Evolutionary conservation across 805 yeast species (phyloP).

Genomic region (Wickerhamiella australiensis): DNA sequence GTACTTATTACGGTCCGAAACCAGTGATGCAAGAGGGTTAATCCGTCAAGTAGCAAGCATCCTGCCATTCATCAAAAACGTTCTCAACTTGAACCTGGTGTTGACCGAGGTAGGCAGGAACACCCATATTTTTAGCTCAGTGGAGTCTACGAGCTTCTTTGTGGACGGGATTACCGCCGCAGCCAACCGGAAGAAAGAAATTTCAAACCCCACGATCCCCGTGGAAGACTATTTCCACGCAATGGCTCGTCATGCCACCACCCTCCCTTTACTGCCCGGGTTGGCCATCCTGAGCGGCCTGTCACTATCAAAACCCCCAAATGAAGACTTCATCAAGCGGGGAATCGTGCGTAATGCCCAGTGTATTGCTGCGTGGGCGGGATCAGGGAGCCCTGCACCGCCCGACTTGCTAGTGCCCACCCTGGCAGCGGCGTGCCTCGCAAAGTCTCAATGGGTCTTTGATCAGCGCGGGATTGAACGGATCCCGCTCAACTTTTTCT

Average conservation of each 20-base stretch:
- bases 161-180: slow-evolving; percentile 19
- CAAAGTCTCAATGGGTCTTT: slow-evolving; percentile 17
- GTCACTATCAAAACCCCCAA: background rate
- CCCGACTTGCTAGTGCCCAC: slow-evolving; percentile 3
- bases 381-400: no score
- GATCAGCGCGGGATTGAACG: background rate
- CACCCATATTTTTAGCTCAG: slow-evolving; percentile 3
- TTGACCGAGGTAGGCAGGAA: slow-evolving; percentile 15
- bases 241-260: background rate
- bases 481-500: slow-evolving; percentile 11
- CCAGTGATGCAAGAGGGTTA: background rate
- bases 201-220: slow-evolving; percentile 19
- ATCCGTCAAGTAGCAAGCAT: slow-evolving; percentile 13
- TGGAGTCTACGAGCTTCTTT: slow-evolving; percentile 1
- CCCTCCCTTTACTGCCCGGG: slow-evolving; percentile 3
- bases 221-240: slow-evolving; percentile 12
- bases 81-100: slow-evolving; percentile 17
- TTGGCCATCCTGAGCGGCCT: background rate
- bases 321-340: background rate
- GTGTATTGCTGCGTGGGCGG: background rate
- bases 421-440: slow-evolving; percentile 12
- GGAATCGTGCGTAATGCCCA: background rate
- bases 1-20: background rate
- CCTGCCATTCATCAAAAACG: slow-evolving; percentile 19
- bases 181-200: slow-evolving; percentile 14